A percentile compares a stretch with the other conserved stretches of the same genome.
These are phyloP conservation scores for Tylopilus plumbeoviolaceoides DNA, from an alignment of 768 basidiomycete species.

Conservation along the genomic window DNA sequence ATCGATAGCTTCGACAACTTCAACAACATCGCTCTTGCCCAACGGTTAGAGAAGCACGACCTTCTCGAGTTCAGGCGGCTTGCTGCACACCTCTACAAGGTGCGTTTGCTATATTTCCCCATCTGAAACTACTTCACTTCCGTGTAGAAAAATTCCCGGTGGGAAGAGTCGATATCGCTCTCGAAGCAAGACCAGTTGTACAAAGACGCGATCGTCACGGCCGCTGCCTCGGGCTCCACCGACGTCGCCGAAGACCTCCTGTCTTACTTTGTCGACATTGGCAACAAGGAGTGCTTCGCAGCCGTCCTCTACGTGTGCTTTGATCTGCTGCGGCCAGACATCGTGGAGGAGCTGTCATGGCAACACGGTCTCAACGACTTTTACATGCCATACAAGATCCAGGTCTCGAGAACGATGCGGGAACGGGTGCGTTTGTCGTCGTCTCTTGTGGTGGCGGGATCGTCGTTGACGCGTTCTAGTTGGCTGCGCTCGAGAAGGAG, in stretches of 20 bases:
- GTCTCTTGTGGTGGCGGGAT: no score
- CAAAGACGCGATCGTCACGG: constrained; percentile 95
- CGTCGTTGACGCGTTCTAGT: constrained; percentile 32
- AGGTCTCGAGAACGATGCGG: constrained; percentile 74
- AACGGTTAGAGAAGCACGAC: constrained; percentile 82
- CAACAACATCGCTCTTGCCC: constrained; percentile 84
- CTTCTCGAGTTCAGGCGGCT: constrained; percentile 93
- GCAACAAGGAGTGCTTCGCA: constrained; percentile 97
- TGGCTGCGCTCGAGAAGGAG: constrained; percentile 81
- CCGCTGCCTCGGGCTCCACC: constrained; percentile 75
- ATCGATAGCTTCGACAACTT: no score
- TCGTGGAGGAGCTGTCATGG: constrained; percentile 96
- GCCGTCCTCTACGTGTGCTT: constrained; percentile 89
- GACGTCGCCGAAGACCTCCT: constrained; percentile 94
- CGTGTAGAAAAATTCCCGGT: constrained; percentile 82
- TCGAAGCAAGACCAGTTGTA: constrained; percentile 97
- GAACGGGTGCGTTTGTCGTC: constrained; percentile 51
- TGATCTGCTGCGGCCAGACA: constrained; percentile 89
- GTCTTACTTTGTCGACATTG: constrained; percentile 96
- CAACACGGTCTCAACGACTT: constrained; percentile 95
- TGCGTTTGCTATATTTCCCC: constrained; percentile 24
- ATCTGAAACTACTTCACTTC: background rate
- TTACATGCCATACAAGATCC: constrained; percentile 94
- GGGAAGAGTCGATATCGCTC: constrained; percentile 94
- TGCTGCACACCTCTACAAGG: constrained; percentile 96